phyloP scores from a whole-genome alignment of 345 rosid species.

The Lenwebbia sp. region DNA sequence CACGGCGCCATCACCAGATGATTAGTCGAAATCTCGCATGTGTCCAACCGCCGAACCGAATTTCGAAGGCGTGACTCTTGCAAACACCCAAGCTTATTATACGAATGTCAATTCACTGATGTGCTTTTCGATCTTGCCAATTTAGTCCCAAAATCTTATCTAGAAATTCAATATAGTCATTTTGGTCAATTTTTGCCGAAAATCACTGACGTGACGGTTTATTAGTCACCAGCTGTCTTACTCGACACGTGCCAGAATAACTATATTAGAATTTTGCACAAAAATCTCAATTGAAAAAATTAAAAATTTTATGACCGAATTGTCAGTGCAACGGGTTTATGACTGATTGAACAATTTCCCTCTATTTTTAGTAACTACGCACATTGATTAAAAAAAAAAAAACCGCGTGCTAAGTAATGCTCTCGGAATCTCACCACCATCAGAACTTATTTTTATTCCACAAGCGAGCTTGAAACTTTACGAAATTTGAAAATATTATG shows the following conservation, averaged over 20 bases:
- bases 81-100: fast-evolving
- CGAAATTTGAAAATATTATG: no score
- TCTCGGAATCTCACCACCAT: no score
- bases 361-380: fast-evolving
- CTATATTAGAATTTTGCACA: fast-evolving
- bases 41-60: background rate
- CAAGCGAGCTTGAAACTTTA: no score
- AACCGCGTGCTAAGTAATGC: fast-evolving
- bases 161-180: background rate
- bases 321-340: fast-evolving
- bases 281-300: fast-evolving
- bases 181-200: background rate
- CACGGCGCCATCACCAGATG: background rate
- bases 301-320: background rate
- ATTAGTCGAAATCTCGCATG: background rate
- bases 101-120: fast-evolving
- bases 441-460: no score
- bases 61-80: background rate
- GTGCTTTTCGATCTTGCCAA: fast-evolving
- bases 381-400: background rate
- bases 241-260: fast-evolving
- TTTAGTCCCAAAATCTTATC: fast-evolving
- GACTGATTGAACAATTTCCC: fast-evolving
- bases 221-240: fast-evolving
- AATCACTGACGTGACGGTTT: background rate